Evolutionary conservation across 331 rosid species (phyloP).

Genomic region (Rosa hybrid): DNA sequence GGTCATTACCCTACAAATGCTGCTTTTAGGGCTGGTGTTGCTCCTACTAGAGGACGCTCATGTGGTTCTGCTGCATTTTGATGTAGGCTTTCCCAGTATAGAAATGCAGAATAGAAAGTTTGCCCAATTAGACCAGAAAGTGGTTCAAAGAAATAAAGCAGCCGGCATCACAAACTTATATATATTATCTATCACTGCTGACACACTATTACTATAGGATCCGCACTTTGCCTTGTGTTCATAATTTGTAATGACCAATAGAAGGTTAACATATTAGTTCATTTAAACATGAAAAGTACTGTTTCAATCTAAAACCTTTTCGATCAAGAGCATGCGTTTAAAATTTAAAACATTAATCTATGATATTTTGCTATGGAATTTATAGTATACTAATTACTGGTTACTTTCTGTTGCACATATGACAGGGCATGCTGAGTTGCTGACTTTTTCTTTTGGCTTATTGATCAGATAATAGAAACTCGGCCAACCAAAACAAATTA

Average conservation of each 20-base stretch:
- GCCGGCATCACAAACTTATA: neutral
- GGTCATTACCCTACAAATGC: conserved; percentile 24
- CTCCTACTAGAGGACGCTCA: conserved; percentile 1
- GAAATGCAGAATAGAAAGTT: conserved; percentile 17
- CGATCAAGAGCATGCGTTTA: conserved; percentile 8
- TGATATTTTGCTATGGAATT: neutral
- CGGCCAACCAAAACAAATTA: neutral
- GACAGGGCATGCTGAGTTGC: conserved; percentile 12
- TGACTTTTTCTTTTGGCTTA: conserved; percentile 3
- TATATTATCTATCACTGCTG: neutral
- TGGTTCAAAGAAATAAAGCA: neutral
- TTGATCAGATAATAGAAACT: conserved; percentile 8
- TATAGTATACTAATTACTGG: neutral
- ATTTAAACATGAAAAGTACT: neutral
- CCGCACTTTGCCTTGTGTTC: neutral
- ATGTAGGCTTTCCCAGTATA: conserved; percentile 27
- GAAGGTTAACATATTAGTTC: neutral
- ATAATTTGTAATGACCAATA: neutral
- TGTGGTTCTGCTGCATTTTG: neutral
- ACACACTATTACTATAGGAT: neutral
- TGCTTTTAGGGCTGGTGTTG: conserved; percentile 1
- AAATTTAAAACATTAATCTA: neutral
- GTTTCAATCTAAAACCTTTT: conserved; percentile 3
- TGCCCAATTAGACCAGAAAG: conserved; percentile 24
- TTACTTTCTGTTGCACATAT: neutral